Evolutionary conservation across 163 green algal genomes (phyloP), one percentile per base, ranked within the genome.

Genomic region (Coccomyxa subellipsoidea): DNA sequence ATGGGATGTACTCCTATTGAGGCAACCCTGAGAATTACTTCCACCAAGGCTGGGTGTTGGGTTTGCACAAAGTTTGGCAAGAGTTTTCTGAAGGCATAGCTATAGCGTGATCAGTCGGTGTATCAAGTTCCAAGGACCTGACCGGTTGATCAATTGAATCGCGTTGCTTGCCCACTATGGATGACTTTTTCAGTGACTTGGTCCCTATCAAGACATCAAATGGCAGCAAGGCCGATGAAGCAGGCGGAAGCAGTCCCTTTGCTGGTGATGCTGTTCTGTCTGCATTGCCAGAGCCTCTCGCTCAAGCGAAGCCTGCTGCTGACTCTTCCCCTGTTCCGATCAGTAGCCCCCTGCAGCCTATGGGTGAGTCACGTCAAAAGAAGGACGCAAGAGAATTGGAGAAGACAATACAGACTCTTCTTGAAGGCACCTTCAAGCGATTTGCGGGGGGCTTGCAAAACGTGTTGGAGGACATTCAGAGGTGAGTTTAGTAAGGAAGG

Each of bases 391-490:
- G 80, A 27, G 83, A 88, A 6, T 10, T 89, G n/a, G 84, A 85
- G 8, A 40, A n/a, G 1, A 70, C 32, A 34, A 37, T 47, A n/a
- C 54, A 81, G n/a, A 29, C 12, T 32, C 21, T 69, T 2, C 69
- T 90, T 40, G 76, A 90, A 59, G 5, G 15, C 4, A 54, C 81
- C 29, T 69, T 87, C 3, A 66, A 85, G n/a, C 81, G 78, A 37
- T 87, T 90, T 73, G 78, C 53, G 8, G 73, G 54, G 34, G 77
- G 71, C 54, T 76, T 91, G 36, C 66, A 90, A 76, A 79, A 83
- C 36, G 82, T 90, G 23, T 15, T 89, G 23, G 80, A 90, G 76
- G 69, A 81, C 70, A 76, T 90, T 5, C 81, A 88, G 66, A 84
- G 82, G 82, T 83, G 27, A 47, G n/a, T 40, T 82, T 38, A 8